phyloP scores from a whole-genome alignment of 2,329 filamentous ascomycete species.

The Boeremia exigua region DNA sequence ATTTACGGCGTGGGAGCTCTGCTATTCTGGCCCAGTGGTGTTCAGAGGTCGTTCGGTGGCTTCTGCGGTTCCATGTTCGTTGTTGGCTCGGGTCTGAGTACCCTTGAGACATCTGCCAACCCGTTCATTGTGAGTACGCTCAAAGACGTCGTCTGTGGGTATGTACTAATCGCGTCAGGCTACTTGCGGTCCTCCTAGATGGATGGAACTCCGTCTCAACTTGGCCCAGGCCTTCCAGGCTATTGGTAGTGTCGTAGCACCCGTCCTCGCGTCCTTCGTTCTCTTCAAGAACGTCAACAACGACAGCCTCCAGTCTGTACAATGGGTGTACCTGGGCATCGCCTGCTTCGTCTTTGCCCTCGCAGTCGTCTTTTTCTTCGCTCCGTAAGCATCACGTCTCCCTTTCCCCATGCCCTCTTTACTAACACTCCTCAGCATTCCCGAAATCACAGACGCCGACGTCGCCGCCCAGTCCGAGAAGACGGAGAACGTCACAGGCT shows the following conservation, averaged over 20 bases:
- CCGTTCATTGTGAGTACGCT: slow-evolving; percentile 36
- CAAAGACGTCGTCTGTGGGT: background rate
- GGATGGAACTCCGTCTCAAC: slow-evolving; percentile 64
- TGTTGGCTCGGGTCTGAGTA: slow-evolving; percentile 63
- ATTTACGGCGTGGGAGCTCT: slow-evolving; percentile 65
- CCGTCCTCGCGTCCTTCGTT: slow-evolving; percentile 63
- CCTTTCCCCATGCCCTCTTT: too few relatives aligned
- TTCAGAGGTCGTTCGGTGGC: slow-evolving; percentile 63
- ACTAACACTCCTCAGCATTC: slow-evolving; percentile 44
- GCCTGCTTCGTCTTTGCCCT: slow-evolving; percentile 64
- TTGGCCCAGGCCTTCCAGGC: slow-evolving; percentile 67
- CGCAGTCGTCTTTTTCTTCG: slow-evolving; percentile 64
- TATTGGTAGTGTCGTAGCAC: slow-evolving; percentile 63
- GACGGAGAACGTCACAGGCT: slow-evolving; percentile 35
- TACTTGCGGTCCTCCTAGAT: slow-evolving; percentile 64
- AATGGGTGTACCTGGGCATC: slow-evolving; percentile 67
- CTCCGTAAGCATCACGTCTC: slow-evolving; percentile 46
- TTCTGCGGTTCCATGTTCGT: slow-evolving; percentile 68
- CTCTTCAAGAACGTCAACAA: slow-evolving; percentile 59
- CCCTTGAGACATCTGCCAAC: slow-evolving; percentile 65
- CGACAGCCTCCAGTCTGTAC: slow-evolving; percentile 30
- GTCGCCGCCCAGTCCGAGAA: slow-evolving; percentile 59
- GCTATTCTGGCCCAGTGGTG: slow-evolving; percentile 68
- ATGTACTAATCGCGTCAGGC: slow-evolving; percentile 28
- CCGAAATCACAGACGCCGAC: slow-evolving; percentile 65